Percentiles rank a stretch among this genome's conserved stretches.
phyloP scores from a whole-genome alignment of 306 rosid species.

The Rosa rugosa region DNA sequence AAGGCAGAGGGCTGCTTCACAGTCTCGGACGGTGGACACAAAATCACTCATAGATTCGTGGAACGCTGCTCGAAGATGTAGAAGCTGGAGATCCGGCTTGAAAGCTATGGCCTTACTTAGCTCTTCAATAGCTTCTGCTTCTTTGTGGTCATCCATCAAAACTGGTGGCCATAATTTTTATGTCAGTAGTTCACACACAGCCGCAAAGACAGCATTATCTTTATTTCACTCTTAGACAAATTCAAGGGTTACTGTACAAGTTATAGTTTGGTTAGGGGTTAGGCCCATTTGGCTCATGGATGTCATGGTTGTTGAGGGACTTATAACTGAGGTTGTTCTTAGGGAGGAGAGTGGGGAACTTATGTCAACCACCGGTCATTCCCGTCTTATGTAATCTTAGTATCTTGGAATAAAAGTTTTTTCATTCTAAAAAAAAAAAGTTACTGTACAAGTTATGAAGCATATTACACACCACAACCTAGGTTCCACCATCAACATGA shows the following conservation, averaged over 20 bases:
- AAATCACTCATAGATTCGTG: slow-evolving; percentile 64
- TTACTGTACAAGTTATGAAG: background rate
- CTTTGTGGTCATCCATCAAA: slow-evolving; percentile 92
- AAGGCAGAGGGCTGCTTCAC: slow-evolving; percentile 86
- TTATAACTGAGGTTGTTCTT: too few relatives aligned
- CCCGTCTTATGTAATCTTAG: too few relatives aligned
- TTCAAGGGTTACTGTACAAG: background rate
- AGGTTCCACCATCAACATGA: slow-evolving; percentile 10
- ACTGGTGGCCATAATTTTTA: slow-evolving; percentile 50
- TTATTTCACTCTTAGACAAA: background rate
- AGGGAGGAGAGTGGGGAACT: too few relatives aligned
- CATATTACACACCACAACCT: background rate
- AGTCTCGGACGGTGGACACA: slow-evolving; percentile 58
- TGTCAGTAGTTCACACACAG: slow-evolving; percentile 30
- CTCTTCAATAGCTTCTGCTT: slow-evolving; percentile 77
- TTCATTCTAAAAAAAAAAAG: background rate
- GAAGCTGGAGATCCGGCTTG: slow-evolving; percentile 75
- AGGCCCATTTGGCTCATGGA: too few relatives aligned
- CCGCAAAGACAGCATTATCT: background rate
- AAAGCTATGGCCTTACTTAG: slow-evolving; percentile 71
- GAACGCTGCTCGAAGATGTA: slow-evolving; percentile 92
- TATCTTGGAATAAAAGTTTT: too few relatives aligned
- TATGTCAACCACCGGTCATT: too few relatives aligned
- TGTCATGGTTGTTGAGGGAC: too few relatives aligned
- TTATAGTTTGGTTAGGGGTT: background rate